Base-by-base conservation (phyloP, 768 basidiomycete genomes). In the Hericium alpestre region DNA sequence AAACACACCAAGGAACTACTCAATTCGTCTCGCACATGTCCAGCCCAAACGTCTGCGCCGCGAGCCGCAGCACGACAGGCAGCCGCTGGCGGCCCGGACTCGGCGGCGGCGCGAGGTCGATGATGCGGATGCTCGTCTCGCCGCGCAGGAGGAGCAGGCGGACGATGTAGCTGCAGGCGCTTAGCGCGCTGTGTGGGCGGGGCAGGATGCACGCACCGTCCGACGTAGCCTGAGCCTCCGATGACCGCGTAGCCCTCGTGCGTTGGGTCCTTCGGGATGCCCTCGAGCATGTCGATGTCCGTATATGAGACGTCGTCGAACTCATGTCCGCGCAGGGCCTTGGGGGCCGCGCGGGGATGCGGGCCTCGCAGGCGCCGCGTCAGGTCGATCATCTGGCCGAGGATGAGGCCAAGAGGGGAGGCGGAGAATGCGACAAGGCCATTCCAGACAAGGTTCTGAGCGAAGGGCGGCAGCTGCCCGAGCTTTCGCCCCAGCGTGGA, bases 81-180 rank as follows among this genome's bases (percentile, higher is more conserved):
- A 18, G 25, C 48, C 48, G 16, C 18, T 50, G 18, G 7, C 43
- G n/a, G 16, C 43, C 32, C 32, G 32, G n/a, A 2, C 43, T 46
- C n/a, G 43, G n/a, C 16, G 43, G 22, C 9, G 43, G 22, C 43
- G n/a, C 61, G 16, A 71, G 49, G 58, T 73, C 72, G 16, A 73
- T 49, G 38, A 72, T 64, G 32, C 69, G 63, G 38, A 72, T 67
- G 41, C 65, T 65, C 1, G 63, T 68, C 57, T 72, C 72, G 0
- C 71, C 72, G 37, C 71, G 67, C 27, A 70, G 63, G n/a, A 73
- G 53, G 15, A 73, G 65, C 4, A 73, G 57, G 16, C 66, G 67
- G 25, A 70, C 65, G 27, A 73, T 63, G 56, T 69, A 72, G 22
- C 72, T 73, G 47, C 15, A 15, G 10, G 16, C n/a, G 20, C 8